Conservation (phyloP, 1,284 basidiomycete genomes). For the Malassezia japonica region DNA sequence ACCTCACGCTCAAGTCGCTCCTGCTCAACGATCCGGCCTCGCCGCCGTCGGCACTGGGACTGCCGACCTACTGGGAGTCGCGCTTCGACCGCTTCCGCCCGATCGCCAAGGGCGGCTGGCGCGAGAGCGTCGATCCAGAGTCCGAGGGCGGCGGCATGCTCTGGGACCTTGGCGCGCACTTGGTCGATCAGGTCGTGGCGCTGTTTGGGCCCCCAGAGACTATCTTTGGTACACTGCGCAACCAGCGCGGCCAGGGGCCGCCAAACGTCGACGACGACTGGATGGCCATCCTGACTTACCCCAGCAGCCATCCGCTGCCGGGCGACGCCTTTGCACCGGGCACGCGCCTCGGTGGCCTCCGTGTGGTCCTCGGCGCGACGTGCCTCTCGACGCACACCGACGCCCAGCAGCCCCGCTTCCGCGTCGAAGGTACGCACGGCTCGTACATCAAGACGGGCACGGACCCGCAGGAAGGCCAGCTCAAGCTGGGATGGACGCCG, state of each 20-base stretch:
- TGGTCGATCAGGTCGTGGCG: conserved; percentile 40
- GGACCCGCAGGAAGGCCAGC: conserved; percentile 45
- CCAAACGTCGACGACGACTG: conserved; percentile 42
- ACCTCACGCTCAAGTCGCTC: conserved; percentile 36
- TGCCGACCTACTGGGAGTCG: conserved; percentile 37
- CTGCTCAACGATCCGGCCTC: conserved; percentile 12
- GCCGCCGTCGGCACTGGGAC: conserved; percentile 33
- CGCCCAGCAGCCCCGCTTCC: conserved; percentile 36
- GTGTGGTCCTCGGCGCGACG: conserved; percentile 31
- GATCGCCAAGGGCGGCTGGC: conserved; percentile 41
- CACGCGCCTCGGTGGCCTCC: conserved; percentile 29
- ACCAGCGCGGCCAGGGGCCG: conserved; percentile 32
- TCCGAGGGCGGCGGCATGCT: conserved; percentile 41
- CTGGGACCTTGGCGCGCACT: conserved; percentile 42
- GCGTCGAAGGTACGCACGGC: conserved; percentile 36
- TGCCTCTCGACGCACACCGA: conserved; percentile 37
- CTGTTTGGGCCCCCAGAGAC: conserved; percentile 39
- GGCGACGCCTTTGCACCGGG: conserved; percentile 28
- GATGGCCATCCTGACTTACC: conserved; percentile 35
- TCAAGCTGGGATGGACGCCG: conserved; percentile 40
- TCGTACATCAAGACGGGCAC: conserved; percentile 39
- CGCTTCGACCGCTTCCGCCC: conserved; percentile 44
- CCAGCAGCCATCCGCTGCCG: conserved; percentile 23
- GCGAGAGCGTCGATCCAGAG: conserved; percentile 35
- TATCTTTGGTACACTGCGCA: conserved; percentile 33